Evolutionary conservation across 2,329 filamentous ascomycete species (phyloP).

Genomic region (Lizonia empirigonia): DNA sequence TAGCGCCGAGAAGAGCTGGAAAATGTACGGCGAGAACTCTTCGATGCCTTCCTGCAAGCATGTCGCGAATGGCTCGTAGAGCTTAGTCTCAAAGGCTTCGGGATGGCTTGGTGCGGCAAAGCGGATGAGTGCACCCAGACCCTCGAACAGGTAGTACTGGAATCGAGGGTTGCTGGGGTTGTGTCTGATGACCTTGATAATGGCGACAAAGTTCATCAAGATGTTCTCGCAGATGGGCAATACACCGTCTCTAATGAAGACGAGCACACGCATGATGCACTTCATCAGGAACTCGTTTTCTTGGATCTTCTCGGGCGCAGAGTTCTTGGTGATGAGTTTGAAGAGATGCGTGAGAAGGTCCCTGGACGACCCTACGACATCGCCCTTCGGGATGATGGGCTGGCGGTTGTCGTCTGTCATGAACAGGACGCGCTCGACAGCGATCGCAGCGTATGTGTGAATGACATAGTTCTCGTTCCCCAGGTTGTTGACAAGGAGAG

Average conservation of each 20-base stretch:
- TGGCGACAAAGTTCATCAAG: constrained; percentile 82
- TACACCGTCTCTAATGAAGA: constrained; percentile 87
- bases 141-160: constrained; percentile 98
- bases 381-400: constrained; percentile 77
- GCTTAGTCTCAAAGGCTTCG: constrained; percentile 74
- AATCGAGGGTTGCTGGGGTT: constrained; percentile 98
- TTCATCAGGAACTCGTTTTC: constrained; percentile 99
- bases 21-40: constrained; percentile 95
- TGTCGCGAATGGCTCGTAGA: constrained; percentile 82
- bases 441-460: constrained; percentile 96
- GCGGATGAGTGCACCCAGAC: constrained; percentile 84
- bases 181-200: constrained; percentile 87
- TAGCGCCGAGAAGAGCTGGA: constrained; percentile 91
- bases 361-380: constrained; percentile 81
- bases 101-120: constrained; percentile 72
- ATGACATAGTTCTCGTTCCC: constrained; percentile 92
- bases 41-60: constrained; percentile 83
- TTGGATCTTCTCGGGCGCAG: constrained; percentile 87
- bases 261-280: constrained; percentile 95
- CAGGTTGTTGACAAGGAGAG: constrained; percentile 87
- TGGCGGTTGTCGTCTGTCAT: constrained; percentile 76
- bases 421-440: constrained; percentile 90
- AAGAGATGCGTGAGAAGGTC: constrained; percentile 90
- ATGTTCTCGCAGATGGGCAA: constrained; percentile 75
- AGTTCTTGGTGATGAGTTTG: constrained; percentile 84